A percentile compares a stretch with the other conserved stretches of the same genome.
phyloP scores from a whole-genome alignment of 345 rosid genomes.

The Melastoma malabathricum region DNA sequence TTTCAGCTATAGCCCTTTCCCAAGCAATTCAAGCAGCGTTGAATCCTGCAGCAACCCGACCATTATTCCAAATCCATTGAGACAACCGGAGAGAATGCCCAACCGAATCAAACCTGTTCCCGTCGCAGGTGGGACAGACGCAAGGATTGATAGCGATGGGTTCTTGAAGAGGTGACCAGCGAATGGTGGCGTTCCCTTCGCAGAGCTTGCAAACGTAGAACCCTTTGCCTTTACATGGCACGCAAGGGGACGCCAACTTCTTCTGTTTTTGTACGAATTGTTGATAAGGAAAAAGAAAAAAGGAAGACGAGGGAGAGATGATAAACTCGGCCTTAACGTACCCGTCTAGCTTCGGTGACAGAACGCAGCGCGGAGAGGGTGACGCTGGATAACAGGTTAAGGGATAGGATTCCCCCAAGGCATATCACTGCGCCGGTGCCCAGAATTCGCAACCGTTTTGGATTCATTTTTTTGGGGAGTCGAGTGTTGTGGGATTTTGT shows the following conservation, averaged over 20 bases:
- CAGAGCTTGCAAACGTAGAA: slow-evolving; percentile 76
- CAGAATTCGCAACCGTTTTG: slow-evolving; percentile 6
- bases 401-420: slow-evolving; percentile 9
- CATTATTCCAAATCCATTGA: background rate
- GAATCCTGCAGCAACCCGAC: slow-evolving; percentile 35
- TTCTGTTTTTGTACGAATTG: slow-evolving; percentile 18
- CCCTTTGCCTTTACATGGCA: slow-evolving; percentile 63
- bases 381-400: slow-evolving; percentile 10
- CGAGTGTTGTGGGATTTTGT: background rate
- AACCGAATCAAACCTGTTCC: slow-evolving; percentile 42
- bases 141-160: slow-evolving; percentile 68
- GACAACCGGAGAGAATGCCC: too few relatives aligned
- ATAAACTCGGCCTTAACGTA: background rate
- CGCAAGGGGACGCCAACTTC: slow-evolving; percentile 38
- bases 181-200: slow-evolving; percentile 51
- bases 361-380: slow-evolving; percentile 6
- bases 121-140: slow-evolving; percentile 91
- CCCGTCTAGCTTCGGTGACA: slow-evolving; percentile 10
- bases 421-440: slow-evolving; percentile 10
- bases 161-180: slow-evolving; percentile 76
- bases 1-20: slow-evolving; percentile 34
- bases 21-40: slow-evolving; percentile 65
- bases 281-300: background rate
- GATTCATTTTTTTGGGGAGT: slow-evolving; percentile 3
- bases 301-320: background rate